Evolutionary conservation across 164 flowering plant genomes (phyloP).

Genomic region (Macadamia tetraphylla): DNA sequence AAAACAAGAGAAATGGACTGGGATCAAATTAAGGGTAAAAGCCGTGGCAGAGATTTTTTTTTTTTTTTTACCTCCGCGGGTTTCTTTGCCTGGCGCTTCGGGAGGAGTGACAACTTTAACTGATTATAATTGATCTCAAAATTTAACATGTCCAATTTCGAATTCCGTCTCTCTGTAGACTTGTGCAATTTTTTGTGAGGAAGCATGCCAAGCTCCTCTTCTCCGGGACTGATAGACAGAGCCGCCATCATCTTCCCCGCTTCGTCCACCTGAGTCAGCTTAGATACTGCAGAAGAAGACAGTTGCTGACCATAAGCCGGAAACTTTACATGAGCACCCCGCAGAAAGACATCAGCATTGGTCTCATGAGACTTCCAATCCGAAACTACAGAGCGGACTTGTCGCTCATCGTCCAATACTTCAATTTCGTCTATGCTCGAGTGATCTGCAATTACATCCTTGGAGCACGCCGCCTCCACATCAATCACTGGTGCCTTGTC

Average conservation of each 20-base stretch:
- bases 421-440: conserved; percentile 37
- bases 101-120: conserved; percentile 15
- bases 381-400: conserved; percentile 17
- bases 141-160: conserved; percentile 26
- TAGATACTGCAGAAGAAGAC: conserved; percentile 29
- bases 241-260: conserved; percentile 30
- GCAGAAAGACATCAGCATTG: conserved; percentile 14
- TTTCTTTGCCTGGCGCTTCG: conserved; percentile 34
- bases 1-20: conserved; percentile 1
- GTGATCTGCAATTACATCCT: conserved; percentile 27
- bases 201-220: conserved; percentile 17
- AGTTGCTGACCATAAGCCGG: conserved; percentile 17
- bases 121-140: conserved; percentile 33
- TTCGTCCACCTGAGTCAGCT: conserved; percentile 28
- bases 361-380: conserved; percentile 16
- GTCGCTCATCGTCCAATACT: conserved; percentile 24
- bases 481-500: conserved; percentile 35
- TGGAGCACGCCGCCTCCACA: conserved; percentile 13
- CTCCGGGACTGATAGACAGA: conserved; percentile 14
- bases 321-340: conserved; percentile 21
- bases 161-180: conserved; percentile 29
- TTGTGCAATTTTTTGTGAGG: conserved; percentile 40
- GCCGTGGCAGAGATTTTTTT: too few species aligned
- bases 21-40: not conserved
- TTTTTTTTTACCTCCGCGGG: conserved; percentile 25